A percentile compares a stretch with the other conserved stretches of the same genome.
Evolutionary conservation across 768 basidiomycete species (phyloP).

Genomic region (Porpolomopsis calyptriformis): DNA sequence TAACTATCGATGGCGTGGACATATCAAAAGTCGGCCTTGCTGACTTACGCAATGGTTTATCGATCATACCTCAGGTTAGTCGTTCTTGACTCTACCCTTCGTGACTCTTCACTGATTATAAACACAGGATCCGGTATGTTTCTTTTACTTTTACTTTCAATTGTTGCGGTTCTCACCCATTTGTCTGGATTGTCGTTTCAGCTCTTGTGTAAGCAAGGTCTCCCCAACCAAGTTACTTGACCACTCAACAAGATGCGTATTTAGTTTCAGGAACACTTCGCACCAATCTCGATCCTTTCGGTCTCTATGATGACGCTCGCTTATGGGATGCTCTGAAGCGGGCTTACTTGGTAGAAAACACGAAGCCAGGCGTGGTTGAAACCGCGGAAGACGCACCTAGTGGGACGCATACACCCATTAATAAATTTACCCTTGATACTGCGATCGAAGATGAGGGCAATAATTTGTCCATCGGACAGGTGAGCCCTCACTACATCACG

Average conservation of each 20-base stretch:
- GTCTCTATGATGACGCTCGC: slow-evolving; percentile 62
- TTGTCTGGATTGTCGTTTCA: slow-evolving; percentile 14
- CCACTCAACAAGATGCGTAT: no score
- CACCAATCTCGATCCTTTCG: slow-evolving; percentile 86
- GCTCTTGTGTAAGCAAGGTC: slow-evolving; percentile 35
- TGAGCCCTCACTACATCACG: slow-evolving; percentile 18
- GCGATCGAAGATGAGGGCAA: slow-evolving; percentile 78
- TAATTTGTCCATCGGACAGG: slow-evolving; percentile 71
- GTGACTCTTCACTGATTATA: not conserved
- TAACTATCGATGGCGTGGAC: slow-evolving; percentile 75
- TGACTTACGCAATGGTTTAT: slow-evolving; percentile 55
- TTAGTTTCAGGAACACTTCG: slow-evolving; percentile 72
- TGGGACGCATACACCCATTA: slow-evolving; percentile 35
- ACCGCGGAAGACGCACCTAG: slow-evolving; percentile 26
- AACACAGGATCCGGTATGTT: slow-evolving; percentile 46
- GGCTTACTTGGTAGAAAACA: slow-evolving; percentile 63
- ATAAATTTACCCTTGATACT: slow-evolving; percentile 74
- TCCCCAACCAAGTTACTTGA: no score
- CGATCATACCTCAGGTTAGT: slow-evolving; percentile 63
- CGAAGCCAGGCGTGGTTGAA: slow-evolving; percentile 20
- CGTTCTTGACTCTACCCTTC: not conserved
- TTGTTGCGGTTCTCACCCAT: slow-evolving; percentile 4
- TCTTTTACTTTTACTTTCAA: not conserved
- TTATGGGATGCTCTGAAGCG: slow-evolving; percentile 86
- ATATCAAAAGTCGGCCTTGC: slow-evolving; percentile 70